Base-by-base conservation (phyloP, 1,284 basidiomycete genomes). In the Mycena sp. region DNA sequence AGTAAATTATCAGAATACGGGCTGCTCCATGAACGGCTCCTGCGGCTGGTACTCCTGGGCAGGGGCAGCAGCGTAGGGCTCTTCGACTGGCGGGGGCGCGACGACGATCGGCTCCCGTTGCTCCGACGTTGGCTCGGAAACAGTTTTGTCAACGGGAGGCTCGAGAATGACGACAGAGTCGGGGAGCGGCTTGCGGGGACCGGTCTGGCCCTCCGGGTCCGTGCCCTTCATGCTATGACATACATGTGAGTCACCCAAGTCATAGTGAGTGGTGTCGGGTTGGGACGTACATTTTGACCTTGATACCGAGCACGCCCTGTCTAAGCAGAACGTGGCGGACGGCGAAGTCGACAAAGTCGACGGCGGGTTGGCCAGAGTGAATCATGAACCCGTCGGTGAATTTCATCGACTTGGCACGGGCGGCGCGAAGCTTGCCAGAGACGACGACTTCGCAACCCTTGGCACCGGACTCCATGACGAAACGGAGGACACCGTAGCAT, bases 311-410 rank as follows among this genome's bases (percentile, higher is more conserved):
- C 65, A 99, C 98, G 91, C 98, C 98, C 82, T 99, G 98, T 77
- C 95, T 93, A 74, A 99, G 91, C 74, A 99, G 88, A 73, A 99
- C 98, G 87, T 99, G 98, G 73, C 98, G 91, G 75, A 99, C 96
- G 67, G 98, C 98, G 76, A 95, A 90, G 85, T 99, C 97, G 67
- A 99, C 96, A 74, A 97, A 99, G 80, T 99, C 98, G 67, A 91
- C 85, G 61, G 90, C 92, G 73, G 98, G 98, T 85, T 99, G 97
- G 89, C 98, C 98, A 71, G 98, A 99, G 91, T 99, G 98, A 80
- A 99, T 97, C 95, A 99, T 99, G 91, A 98, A 99, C 57, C 98
- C 98, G 76, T 99, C 98, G 78, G 96, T 98, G 87, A 99, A 99
- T 84, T 99, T 99, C 98, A 99, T 99, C 51, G 95, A 94, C 85